Evolutionary conservation across 352 stramenopile genomes (phyloP), one percentile per base, ranked within the genome.

Genomic region (Pythium aquatile): DNA sequence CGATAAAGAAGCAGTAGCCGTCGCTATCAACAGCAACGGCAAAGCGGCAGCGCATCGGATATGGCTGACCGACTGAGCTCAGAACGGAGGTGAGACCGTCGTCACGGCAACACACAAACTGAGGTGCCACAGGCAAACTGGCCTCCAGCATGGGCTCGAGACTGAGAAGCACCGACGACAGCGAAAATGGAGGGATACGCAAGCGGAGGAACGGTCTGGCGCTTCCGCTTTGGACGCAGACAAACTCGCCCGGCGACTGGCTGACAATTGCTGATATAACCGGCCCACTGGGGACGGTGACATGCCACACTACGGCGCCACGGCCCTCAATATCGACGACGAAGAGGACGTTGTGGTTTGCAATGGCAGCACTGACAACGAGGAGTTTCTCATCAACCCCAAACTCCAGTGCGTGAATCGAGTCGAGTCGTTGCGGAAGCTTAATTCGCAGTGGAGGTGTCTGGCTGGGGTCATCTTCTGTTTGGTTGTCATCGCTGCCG

Each of bases 231-330:
- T 44, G 53, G 14, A 58, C 48, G 40, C 49, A 68, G 9, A 65
- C 17, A 30, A 72, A 72, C 48, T 72, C 66, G 9, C 53, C 28
- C 3, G 54, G 42, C 4, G 59, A 65, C 49, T 68, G 59, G n/a
- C 52, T 61, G 17, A 65, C 0, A 20, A 72, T 47, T 1, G 47
- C 40, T 4, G 39, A 62, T 20, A 68, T 42, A 3, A 33, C 13
- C 20, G 55, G 28, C 1, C 28, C 6, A 14, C 20, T 54, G 20
- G 49, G 24, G 3, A 32, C 16, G 1, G 42, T 17, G 6, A 32
- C 58, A 2, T 55, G 42, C 64, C 53, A 66, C 1, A 58, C 42
- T 5, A 65, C 14, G 5, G 59, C 44, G 1, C 57, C 57, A 20
- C 37, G 35, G 8, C 46, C 52, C 16, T n/a, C 20, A 14, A 66